These are phyloP conservation scores for Xylariaceae sp. DNA, from an alignment of 2,329 filamentous ascomycete species.

Conservation along the genomic window DNA sequence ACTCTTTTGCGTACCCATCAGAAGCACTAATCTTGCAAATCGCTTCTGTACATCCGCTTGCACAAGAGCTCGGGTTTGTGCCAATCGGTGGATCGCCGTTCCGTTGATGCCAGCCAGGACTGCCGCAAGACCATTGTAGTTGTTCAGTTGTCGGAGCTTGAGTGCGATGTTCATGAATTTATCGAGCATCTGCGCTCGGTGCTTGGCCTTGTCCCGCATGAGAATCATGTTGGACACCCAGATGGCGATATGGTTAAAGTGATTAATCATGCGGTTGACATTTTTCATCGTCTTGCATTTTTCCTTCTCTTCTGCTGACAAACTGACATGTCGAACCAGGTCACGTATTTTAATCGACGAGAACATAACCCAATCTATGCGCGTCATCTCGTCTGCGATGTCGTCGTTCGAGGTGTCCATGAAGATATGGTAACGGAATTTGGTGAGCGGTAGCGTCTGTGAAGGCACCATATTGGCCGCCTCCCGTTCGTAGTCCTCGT, in stretches of 20 bases:
- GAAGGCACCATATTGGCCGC: constrained; percentile 68
- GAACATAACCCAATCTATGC: constrained; percentile 98
- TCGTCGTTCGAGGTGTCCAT: constrained; percentile 83
- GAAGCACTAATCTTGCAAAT: constrained; percentile 80
- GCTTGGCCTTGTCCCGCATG: constrained; percentile 91
- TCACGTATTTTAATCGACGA: constrained; percentile 90
- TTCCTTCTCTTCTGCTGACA: constrained; percentile 66
- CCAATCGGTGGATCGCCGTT: constrained; percentile 77
- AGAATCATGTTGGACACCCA: constrained; percentile 83
- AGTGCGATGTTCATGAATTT: constrained; percentile 91
- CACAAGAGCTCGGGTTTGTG: constrained; percentile 74
- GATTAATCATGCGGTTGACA: constrained; percentile 89
- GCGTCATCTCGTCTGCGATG: constrained; percentile 85
- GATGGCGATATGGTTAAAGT: constrained; percentile 82
- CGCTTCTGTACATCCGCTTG: constrained; percentile 69
- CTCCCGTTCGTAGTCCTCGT: constrained; percentile 77
- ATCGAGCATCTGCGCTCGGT: constrained; percentile 83
- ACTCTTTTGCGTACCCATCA: constrained; percentile 91
- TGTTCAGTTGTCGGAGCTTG: constrained; percentile 86
- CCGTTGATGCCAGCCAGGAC: constrained; percentile 90
- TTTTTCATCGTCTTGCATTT: constrained; percentile 75
- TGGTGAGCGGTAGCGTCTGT: constrained; percentile 67
- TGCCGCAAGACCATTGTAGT: constrained; percentile 95
- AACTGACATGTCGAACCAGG: constrained; percentile 83
- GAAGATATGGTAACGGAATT: constrained; percentile 83